Evolutionary conservation across 192 early-diverging fungal genomes (phyloP).

Genomic region (Blastocladiella britannica): DNA sequence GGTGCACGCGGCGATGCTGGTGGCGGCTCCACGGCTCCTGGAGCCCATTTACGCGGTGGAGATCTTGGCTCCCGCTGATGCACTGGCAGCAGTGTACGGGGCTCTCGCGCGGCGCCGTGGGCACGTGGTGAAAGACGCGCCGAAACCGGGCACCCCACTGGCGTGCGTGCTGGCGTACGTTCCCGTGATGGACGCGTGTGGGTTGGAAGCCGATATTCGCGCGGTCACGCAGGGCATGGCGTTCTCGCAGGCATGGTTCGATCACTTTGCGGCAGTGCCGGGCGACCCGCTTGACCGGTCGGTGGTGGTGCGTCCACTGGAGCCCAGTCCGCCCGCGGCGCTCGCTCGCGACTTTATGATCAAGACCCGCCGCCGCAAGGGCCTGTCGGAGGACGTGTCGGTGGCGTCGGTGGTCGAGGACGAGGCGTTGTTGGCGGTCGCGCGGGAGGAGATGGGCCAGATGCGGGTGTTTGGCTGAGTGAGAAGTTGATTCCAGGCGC

Average conservation of each 20-base stretch:
- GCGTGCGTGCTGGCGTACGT: constrained; percentile 84
- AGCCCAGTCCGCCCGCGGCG: constrained; percentile 66
- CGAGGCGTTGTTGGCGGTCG: constrained; percentile 13
- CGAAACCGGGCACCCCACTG: constrained; percentile 83
- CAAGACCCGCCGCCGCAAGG: constrained; percentile 89
- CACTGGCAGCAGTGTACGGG: constrained; percentile 83
- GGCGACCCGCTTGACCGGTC: constrained; percentile 85
- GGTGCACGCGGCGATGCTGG: constrained; percentile 88
- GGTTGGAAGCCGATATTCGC: constrained; percentile 90
- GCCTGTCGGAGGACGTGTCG: constrained; percentile 34
- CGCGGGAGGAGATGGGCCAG: not conserved
- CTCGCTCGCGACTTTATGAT: constrained; percentile 96
- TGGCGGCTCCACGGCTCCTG: constrained; percentile 87
- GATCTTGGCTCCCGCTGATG: constrained; percentile 89
- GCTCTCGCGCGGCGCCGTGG: constrained; percentile 83
- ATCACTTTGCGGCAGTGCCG: constrained; percentile 95
- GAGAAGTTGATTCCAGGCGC: no score
- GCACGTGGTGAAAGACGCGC: constrained; percentile 83
- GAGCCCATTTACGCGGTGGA: constrained; percentile 93
- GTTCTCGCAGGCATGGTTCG: constrained; percentile 94
- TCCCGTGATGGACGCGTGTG: constrained; percentile 86
- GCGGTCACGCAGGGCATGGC: constrained; percentile 94
- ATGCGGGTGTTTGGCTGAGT: not conserved
- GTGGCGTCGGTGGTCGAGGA: constrained; percentile 38
- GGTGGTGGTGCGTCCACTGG: constrained; percentile 69